Base-by-base conservation (phyloP, 2,329 filamentous ascomycete species). In the Laburnicola sp. region DNA sequence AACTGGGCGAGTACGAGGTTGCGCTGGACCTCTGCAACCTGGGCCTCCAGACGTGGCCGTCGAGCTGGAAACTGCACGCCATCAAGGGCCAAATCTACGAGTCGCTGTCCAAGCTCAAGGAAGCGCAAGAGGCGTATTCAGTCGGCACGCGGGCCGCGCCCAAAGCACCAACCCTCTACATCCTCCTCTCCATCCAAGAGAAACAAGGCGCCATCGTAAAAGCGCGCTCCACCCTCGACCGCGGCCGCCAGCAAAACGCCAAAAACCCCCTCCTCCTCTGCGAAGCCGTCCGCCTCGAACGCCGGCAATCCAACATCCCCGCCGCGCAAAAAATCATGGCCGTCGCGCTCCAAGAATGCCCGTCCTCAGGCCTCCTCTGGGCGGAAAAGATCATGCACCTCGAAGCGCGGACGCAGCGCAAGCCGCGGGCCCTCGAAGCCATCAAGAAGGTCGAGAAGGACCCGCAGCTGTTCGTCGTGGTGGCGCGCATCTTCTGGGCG, bases 11-110 rank as follows among this genome's bases (percentile, higher is more conserved):
- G 62, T 80, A 80, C 25, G 90, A 96, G 40, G 85, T 86, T 1
- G 92, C 94, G 0, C 81, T 99, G 10, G 89, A 95, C 64, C 85
- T 99, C 8, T 89, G 89, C 37, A 90, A 92, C 53, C 87, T 95
- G 69, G 94, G 88, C 1, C 78, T 99, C 31, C 87, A 92, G 59
- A 82, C 90, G 7, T 99, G 96, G 76, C 93, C 94, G 0, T 83
- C 86, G 38, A 85, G 88, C 9, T 82, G 90, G 45, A 97, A 97
- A 75, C 81, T 99, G 23, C 97, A 93, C 87, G 97, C 97, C 89
- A 89, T 96, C 78, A 99, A 99, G 75, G 94, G 95, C 0, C 94
- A 99, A 70, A 94, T 97, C 56, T 99, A 99, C 78, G 89, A 97
- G 68, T 82, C 86, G 37, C 82, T 91, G 40, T 86, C 83, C 62